Evolutionary conservation across 768 basidiomycete species (phyloP).

Genomic region (Hebeloma cylindrosporum): DNA sequence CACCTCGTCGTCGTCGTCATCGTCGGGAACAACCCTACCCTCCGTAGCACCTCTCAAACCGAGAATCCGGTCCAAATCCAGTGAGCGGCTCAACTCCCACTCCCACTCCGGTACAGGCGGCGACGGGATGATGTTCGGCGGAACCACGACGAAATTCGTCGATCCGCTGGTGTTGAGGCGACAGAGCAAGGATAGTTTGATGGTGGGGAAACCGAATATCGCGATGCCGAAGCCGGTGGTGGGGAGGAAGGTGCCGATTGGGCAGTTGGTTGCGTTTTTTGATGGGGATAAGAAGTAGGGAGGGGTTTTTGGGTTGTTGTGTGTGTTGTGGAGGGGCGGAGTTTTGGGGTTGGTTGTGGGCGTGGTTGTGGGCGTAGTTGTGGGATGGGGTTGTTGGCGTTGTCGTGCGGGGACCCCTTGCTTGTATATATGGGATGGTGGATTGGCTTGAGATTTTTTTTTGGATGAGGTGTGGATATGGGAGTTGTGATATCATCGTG

Average conservation of each 20-base stretch:
- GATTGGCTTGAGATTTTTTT: too few species aligned
- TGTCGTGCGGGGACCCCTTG: too few species aligned
- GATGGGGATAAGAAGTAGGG: conserved; percentile 49
- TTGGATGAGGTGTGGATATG: too few species aligned
- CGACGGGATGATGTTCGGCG: conserved; percentile 27
- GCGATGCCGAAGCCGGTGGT: conserved; percentile 46
- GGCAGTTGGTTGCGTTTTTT: conserved; percentile 83
- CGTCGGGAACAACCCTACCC: conserved; percentile 13
- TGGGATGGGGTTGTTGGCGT: too few species aligned
- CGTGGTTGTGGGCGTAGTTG: too few species aligned
- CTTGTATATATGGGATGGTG: too few species aligned
- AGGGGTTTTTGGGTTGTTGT: conserved; percentile 2
- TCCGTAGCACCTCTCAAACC: conserved; percentile 36
- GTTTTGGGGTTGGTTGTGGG: too few species aligned
- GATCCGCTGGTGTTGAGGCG: conserved; percentile 73
- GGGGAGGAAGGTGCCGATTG: conserved; percentile 74
- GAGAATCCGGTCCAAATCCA: conserved; percentile 41
- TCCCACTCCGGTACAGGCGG: conserved; percentile 21
- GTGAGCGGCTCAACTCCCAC: conserved; percentile 32
- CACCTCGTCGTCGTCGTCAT: too few species aligned
- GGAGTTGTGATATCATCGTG: neutral
- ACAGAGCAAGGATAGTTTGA: conserved; percentile 42
- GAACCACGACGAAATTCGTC: conserved; percentile 56
- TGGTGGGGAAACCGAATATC: conserved; percentile 29
- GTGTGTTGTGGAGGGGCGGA: too few species aligned